Conservation (phyloP, 495 filamentous ascomycete species). For the Penicillium paxilli region DNA sequence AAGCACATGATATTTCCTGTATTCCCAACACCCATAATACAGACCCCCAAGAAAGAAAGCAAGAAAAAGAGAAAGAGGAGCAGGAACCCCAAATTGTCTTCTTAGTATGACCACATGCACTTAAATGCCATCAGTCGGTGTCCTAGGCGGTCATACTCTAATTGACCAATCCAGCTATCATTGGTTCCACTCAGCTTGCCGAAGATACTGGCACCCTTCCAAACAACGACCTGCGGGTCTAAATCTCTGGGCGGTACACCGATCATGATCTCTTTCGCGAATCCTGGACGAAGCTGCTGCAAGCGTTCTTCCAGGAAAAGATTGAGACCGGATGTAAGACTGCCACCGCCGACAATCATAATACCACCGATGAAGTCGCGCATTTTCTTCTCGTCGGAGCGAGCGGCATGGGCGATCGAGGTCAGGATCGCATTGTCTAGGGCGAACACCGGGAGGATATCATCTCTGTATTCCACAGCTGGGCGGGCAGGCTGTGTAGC, state of each 20-base stretch:
- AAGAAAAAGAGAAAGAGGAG: not conserved
- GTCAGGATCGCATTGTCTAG: constrained; percentile 89
- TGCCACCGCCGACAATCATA: constrained; percentile 92
- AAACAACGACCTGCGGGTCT: constrained; percentile 90
- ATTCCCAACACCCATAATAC: constrained; percentile 10
- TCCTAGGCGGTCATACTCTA: constrained; percentile 88
- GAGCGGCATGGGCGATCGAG: constrained; percentile 81
- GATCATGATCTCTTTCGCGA: constrained; percentile 81
- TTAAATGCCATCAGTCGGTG: constrained; percentile 79
- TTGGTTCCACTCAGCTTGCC: constrained; percentile 83
- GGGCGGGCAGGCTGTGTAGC: constrained; percentile 34
- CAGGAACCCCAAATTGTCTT: not conserved
- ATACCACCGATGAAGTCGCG: constrained; percentile 90
- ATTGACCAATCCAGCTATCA: constrained; percentile 87
- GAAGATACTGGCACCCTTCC: constrained; percentile 98
- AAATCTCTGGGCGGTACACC: constrained; percentile 86
- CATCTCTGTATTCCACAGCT: constrained; percentile 68
- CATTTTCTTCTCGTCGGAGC: constrained; percentile 87
- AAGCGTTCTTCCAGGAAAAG: constrained; percentile 79
- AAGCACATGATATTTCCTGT: not conserved
- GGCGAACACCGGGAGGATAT: constrained; percentile 75
- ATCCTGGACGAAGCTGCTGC: constrained; percentile 64
- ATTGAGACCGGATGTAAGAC: constrained; percentile 74
- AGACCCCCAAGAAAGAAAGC: not conserved
- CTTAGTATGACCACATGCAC: constrained; percentile 76